Evolutionary conservation across 495 filamentous ascomycete species (phyloP).

Genomic region (Xylaria telfairii): DNA sequence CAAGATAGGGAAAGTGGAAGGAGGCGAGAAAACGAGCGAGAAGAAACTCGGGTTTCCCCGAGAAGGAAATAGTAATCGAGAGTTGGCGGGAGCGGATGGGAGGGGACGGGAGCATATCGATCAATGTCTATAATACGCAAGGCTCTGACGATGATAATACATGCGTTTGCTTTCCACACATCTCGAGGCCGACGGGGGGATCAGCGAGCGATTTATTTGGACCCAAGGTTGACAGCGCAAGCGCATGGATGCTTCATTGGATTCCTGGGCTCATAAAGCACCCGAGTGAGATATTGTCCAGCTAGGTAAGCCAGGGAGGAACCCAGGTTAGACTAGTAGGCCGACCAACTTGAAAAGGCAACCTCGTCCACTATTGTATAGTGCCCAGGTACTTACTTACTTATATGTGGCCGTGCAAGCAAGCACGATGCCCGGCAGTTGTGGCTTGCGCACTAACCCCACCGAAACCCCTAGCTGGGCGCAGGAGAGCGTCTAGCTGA

Average conservation of each 20-base stretch:
- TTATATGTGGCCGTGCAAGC: conserved; percentile 1
- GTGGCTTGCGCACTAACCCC: conserved; percentile 14
- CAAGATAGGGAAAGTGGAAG: background rate
- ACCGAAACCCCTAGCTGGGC: background rate
- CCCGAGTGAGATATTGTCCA: background rate
- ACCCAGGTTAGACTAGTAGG: background rate
- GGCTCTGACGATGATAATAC: background rate
- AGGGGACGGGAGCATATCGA: background rate
- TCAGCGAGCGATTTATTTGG: background rate
- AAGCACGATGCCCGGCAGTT: background rate
- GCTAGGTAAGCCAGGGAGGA: too few relatives aligned
- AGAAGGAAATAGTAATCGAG: too few relatives aligned
- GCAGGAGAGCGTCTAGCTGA: background rate
- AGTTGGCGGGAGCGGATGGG: background rate
- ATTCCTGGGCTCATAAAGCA: background rate
- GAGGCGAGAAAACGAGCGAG: background rate
- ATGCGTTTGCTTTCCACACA: background rate
- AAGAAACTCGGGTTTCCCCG: too few relatives aligned
- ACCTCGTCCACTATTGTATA: too few relatives aligned
- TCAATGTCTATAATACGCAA: conserved; percentile 2
- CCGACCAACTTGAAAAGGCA: background rate
- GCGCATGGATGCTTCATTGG: background rate
- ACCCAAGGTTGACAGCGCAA: background rate
- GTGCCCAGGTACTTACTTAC: too few relatives aligned
- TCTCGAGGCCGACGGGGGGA: background rate